Evolutionary conservation across 306 rosid genomes (phyloP).

Genomic region (Calophaca sinica): DNA sequence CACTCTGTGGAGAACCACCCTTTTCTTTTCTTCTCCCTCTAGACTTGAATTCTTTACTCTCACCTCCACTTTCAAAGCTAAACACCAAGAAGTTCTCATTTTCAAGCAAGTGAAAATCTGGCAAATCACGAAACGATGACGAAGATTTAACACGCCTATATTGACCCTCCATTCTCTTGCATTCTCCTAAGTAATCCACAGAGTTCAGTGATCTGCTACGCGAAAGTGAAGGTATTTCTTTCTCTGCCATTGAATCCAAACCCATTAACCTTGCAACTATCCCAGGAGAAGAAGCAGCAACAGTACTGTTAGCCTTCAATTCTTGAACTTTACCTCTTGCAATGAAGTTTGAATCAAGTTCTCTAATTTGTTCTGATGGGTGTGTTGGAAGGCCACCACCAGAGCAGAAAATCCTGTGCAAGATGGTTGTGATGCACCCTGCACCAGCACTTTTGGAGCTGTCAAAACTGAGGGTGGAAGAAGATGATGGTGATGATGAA

Average conservation of each 20-base stretch:
- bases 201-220: constrained; percentile 67
- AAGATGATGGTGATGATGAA: constrained; percentile 49
- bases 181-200: background rate
- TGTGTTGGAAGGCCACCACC: constrained; percentile 74
- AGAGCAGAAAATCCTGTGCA: constrained; percentile 77
- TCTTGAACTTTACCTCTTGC: constrained; percentile 42
- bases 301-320: constrained; percentile 33
- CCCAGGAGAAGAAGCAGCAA: constrained; percentile 47
- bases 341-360: constrained; percentile 41
- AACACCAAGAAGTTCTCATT: constrained; percentile 73
- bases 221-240: constrained; percentile 45
- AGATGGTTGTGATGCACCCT: constrained; percentile 68
- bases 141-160: constrained; percentile 59
- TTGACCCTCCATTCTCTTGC: constrained; percentile 21
- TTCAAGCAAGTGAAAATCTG: constrained; percentile 65
- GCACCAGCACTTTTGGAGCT: constrained; percentile 59
- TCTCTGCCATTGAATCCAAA: constrained; percentile 58
- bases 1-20: constrained; percentile 30
- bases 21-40: constrained; percentile 43
- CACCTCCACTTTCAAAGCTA: constrained; percentile 62
- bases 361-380: constrained; percentile 70
- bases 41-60: constrained; percentile 46
- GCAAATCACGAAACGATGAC: constrained; percentile 54
- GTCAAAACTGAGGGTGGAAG: constrained; percentile 50
- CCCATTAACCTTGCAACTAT: constrained; percentile 88